A percentile compares a stretch with the other conserved stretches of the same genome.
Evolutionary conservation across 345 rosid species (phyloP).

Genomic region (Eucalyptus regnans): DNA sequence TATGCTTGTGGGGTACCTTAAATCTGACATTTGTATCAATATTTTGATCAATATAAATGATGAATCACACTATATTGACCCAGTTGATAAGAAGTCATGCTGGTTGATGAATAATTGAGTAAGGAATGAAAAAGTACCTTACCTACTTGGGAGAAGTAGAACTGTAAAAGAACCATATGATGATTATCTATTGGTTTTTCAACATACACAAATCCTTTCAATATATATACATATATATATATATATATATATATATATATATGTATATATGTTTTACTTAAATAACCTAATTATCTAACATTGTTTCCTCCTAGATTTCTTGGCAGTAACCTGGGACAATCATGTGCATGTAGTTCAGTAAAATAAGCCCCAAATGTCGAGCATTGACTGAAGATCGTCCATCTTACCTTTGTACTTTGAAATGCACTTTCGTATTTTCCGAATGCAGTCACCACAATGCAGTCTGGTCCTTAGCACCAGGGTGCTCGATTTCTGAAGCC

Average conservation of each 20-base stretch:
- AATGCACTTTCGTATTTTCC: not conserved
- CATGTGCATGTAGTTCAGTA: not conserved
- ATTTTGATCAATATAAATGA: not conserved
- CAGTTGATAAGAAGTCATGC: not conserved
- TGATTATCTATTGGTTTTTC: not conserved
- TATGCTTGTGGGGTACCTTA: not conserved
- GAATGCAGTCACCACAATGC: conserved; percentile 21
- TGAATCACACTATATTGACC: not conserved
- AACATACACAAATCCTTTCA: not conserved
- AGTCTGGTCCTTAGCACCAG: conserved; percentile 19
- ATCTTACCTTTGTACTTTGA: conserved; percentile 19
- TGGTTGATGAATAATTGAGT: not conserved
- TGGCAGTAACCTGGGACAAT: not conserved
- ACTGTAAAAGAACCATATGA: not conserved
- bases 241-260: too few species aligned
- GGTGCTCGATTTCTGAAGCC: not conserved
- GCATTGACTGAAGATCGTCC: conserved; percentile 14
- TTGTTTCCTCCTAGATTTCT: not conserved
- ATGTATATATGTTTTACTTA: not conserved
- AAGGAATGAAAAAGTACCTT: not conserved
- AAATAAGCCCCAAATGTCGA: not conserved
- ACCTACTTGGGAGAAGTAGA: not conserved
- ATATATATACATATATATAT: not conserved
- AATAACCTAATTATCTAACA: not conserved
- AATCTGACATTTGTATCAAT: not conserved